phyloP scores from a whole-genome alignment of 108 stramenopile genomes.

The Nitzschia sp. region DNA sequence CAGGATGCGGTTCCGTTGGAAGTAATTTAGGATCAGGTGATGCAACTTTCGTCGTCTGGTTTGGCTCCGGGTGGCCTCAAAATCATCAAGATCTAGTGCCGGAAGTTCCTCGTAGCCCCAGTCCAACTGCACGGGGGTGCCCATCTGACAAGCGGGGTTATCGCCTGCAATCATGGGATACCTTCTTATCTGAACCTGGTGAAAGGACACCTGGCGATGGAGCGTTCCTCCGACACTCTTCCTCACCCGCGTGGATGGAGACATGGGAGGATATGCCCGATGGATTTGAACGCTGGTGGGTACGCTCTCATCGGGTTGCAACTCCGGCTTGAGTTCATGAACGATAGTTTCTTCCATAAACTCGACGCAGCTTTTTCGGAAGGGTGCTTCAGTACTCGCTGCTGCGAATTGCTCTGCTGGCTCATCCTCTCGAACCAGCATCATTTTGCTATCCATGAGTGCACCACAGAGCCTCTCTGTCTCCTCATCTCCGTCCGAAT shows the following conservation, averaged over 20 bases:
- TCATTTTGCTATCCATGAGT: background rate
- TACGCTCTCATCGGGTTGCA: background rate
- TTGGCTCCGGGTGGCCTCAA: conserved; percentile 3
- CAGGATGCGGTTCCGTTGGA: conserved; percentile 23
- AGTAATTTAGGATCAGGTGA: conserved; percentile 29
- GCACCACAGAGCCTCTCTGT: background rate
- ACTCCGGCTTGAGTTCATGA: background rate
- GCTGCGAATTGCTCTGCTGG: background rate
- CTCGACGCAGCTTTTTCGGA: background rate
- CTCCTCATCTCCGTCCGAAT: background rate
- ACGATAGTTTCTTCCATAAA: background rate
- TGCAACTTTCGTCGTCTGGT: conserved; percentile 12
- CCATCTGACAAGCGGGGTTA: conserved; percentile 68
- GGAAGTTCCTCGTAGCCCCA: conserved; percentile 19
- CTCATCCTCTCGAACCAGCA: background rate
- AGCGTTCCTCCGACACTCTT: background rate
- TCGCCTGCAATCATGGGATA: conserved; percentile 50
- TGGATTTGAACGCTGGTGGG: background rate
- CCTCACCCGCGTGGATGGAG: background rate
- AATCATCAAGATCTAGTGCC: conserved; percentile 7
- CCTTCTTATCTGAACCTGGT: conserved; percentile 19
- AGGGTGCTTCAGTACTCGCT: background rate
- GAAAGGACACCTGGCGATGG: conserved; percentile 5
- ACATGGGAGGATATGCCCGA: background rate
- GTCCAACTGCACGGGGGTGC: conserved; percentile 47